These are phyloP conservation scores for Starmera dryadoides DNA, from an alignment of 805 yeast species.

Conservation along the genomic window DNA sequence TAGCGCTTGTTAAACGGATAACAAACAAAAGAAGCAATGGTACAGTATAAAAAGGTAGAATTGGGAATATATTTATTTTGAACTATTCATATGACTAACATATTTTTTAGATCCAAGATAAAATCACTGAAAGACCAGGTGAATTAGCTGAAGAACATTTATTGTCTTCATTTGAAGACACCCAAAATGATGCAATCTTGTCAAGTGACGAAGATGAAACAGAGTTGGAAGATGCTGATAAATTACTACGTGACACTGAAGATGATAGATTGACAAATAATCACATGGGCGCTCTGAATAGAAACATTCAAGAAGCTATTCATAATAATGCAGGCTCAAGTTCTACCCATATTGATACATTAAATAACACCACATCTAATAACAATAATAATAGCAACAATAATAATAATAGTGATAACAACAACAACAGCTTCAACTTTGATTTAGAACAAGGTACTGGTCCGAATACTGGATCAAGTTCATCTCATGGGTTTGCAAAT, in stretches of 20 bases:
- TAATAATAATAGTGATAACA: neutral
- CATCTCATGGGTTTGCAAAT: neutral
- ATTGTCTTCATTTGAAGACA: conserved; percentile 10
- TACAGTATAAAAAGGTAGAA: no score
- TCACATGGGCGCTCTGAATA: neutral
- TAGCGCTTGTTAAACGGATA: no score
- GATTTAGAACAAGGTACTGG: neutral
- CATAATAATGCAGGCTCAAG: neutral
- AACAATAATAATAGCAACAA: neutral
- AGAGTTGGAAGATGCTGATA: neutral
- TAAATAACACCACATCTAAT: neutral
- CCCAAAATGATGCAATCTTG: neutral
- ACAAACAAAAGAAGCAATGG: no score
- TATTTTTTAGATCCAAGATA: no score
- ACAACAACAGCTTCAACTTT: neutral
- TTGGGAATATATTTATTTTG: no score
- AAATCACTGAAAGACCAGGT: no score
- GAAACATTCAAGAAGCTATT: neutral
- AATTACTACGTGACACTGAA: neutral
- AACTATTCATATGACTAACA: no score
- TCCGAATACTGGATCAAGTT: neutral
- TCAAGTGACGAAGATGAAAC: neutral
- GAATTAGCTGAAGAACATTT: conserved; percentile 1
- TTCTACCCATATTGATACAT: no score
- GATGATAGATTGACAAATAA: neutral